Conservation (phyloP, 352 stramenopile genomes). For the Aphanomyces euteiches region DNA sequence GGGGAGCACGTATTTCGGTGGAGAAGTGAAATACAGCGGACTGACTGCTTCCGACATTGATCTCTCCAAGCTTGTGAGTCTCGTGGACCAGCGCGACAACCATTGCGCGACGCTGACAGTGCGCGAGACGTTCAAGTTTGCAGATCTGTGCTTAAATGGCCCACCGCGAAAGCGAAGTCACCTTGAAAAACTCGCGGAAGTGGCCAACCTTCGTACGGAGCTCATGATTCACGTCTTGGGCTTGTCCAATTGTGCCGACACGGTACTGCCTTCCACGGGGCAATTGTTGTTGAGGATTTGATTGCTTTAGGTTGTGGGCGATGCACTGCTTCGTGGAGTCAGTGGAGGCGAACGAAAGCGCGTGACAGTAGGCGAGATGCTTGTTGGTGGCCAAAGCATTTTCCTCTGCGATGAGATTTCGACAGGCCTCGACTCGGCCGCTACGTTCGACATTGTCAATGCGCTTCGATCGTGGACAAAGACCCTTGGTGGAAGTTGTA, state of each 20-base stretch:
- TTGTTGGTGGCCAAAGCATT: conserved; percentile 65
- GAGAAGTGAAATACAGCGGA: conserved; percentile 43
- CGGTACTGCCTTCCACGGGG: conserved; percentile 34
- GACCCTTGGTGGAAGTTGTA: conserved; percentile 38
- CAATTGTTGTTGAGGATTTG: background rate
- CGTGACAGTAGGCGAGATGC: conserved; percentile 91
- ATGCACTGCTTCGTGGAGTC: conserved; percentile 84
- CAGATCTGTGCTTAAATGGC: conserved; percentile 81
- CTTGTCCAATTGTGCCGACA: conserved; percentile 85
- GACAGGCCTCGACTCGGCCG: conserved; percentile 90
- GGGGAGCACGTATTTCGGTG: conserved; percentile 39
- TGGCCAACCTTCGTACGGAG: conserved; percentile 61
- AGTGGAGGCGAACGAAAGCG: conserved; percentile 88
- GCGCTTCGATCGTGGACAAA: conserved; percentile 50
- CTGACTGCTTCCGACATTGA: conserved; percentile 48
- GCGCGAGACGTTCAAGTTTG: conserved; percentile 92
- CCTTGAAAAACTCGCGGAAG: conserved; percentile 69
- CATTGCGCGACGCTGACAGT: conserved; percentile 92
- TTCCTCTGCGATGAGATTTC: conserved; percentile 90
- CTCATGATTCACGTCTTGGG: conserved; percentile 80
- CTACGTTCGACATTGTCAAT: conserved; percentile 89
- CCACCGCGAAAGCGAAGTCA: conserved; percentile 39
- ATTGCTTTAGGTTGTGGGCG: conserved; percentile 63
- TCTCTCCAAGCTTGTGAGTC: conserved; percentile 55
- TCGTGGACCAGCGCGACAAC: conserved; percentile 76